Evolutionary conservation across 345 rosid genomes (phyloP), one percentile per base, ranked within the genome.

Genomic region (Corchorus capsularis): DNA sequence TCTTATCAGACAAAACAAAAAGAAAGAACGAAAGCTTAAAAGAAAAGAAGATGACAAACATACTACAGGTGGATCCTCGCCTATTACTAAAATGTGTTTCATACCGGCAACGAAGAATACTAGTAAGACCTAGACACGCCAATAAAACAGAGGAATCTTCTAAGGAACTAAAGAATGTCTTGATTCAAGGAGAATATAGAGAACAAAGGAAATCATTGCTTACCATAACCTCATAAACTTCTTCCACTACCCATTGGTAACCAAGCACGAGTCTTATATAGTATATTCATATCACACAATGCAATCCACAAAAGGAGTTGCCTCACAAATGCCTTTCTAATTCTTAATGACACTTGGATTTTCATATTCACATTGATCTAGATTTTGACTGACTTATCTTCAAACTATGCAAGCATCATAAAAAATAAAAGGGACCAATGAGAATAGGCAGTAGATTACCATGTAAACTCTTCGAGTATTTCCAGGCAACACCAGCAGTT

Each of bases 401-500:
- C 57, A 1, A 12, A 77, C 46, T n/a, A 47, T 32, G 27, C 41
- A 47, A 19, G 27, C 41, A 56, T 47, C 8, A 69, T 35, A 50
- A 63, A 22, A 37, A 41, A 27, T 27, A 27, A 1, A 15, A 7
- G 39, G 43, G 32, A 77, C 9, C 45, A 56, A 45, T 62, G 37
- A 72, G 39, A 73, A 57, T 35, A 57, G 20, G 55, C 46, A 78
- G 56, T 8, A 57, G 11, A 0, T 37, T 87, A 96, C 99, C 98
- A 84, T 93, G 98, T 74, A 88, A 80, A 67, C 93, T 89, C 88
- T 77, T 88, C 3, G 97, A 96, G 82, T 96, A 94, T 79, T 90
- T 94, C 99, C 95, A 94, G 62, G 97, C 82, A 86, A 91, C 43
- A 81, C 87, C 95, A 10, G 94, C 98, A 74, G 95, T 89, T 13